A percentile compares a stretch with the other conserved stretches of the same genome.
Evolutionary conservation across 805 yeast species (phyloP).

Genomic region (Monosporozyma yasuniensis): DNA sequence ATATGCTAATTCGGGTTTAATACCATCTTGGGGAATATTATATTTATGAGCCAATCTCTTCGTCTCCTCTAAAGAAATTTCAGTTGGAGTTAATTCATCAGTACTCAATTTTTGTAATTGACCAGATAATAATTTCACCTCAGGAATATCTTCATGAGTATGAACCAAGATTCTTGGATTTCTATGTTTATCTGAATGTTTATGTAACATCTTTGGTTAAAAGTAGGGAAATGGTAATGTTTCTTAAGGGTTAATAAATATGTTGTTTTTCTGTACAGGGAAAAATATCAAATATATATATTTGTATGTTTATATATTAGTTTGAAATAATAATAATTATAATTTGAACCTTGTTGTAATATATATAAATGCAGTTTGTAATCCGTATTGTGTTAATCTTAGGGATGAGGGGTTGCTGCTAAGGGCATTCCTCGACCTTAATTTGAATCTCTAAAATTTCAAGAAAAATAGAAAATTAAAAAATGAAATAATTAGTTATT

Average conservation of each 20-base stretch:
- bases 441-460: neutral
- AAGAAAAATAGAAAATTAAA: neutral
- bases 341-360: too few species aligned
- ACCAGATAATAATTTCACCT: constrained; percentile 12
- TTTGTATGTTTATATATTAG: too few species aligned
- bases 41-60: constrained; percentile 36
- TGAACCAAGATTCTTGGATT: constrained; percentile 11
- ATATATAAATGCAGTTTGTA: too few species aligned
- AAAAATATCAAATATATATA: too few species aligned
- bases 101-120: constrained; percentile 8
- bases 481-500: too few species aligned
- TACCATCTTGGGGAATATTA: constrained; percentile 49
- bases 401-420: too few species aligned
- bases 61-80: neutral
- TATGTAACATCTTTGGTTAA: constrained; percentile 20
- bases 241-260: too few species aligned
- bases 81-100: neutral
- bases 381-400: too few species aligned
- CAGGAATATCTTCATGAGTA: constrained; percentile 6
- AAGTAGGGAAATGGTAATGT: too few species aligned
- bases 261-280: neutral
- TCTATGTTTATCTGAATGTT: constrained; percentile 9
- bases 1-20: constrained; percentile 45
- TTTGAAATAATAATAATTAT: too few species aligned
- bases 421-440: too few species aligned